Evolutionary conservation across 1,139 yeast species (phyloP), one percentile per base, ranked within the genome.

Genomic region (Schizosaccharomyces versatilis): DNA sequence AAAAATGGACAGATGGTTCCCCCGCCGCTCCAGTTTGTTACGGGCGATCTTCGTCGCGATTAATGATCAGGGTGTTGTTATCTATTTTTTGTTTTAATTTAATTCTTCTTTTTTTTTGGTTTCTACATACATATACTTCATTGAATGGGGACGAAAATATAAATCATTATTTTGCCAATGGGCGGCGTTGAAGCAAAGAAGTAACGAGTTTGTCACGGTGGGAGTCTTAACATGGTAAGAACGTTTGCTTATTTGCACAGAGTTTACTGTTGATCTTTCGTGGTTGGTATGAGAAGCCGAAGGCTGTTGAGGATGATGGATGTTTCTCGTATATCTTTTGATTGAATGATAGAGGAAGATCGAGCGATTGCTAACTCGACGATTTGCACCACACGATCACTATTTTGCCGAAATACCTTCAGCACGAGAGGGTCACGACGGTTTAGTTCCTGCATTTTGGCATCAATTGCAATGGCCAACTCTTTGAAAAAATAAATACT

Each of bases 31-130:
- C 41, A 49, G 36, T 49, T 19, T 14, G 41, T 38, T 39, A 49
- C 52, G n/a, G 52, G 52, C 17, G 52, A 49, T 49, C 52, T 49
- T 38, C 52, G 52, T 32, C 19, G 49, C 19, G 49, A 44, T 9
- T 44, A 44, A 24, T n/a, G 14, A 10, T 19, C 2, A 10, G 15
- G 7, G 32, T 32, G 32, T 24, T 12, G 14, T 6, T 12, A 12
- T 44, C 8, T 24, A 15, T 14, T 24, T 44, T 32, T 24, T 44
- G 19, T 19, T 17, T 9, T 19, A 12, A n/a, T 44, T 14, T 44
- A 14, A n/a, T 19, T n/a, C 15, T 44, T 44, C n/a, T 19, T 17
- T 44, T 44, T 44, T 24, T 19, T 10, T 44, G 47, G 19, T 9
- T 41, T n/a, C 32, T 24, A 24, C 5, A 24, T 24, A 24, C 32